Conservation (phyloP, 1,284 basidiomycete genomes). For the Cystobasidium pallidum region DNA sequence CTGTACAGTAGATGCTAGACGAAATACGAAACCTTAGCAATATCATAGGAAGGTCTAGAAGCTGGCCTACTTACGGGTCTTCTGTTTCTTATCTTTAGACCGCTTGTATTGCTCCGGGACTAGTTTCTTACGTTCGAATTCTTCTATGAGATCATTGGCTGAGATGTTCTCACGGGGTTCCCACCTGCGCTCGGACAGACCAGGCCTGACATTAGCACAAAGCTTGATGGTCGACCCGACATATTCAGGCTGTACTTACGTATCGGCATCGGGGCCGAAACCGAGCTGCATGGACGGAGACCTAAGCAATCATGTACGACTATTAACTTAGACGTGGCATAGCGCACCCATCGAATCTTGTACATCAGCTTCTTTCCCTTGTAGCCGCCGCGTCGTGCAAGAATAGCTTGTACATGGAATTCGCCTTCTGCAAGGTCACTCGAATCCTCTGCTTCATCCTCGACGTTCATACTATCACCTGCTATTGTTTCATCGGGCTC, state of each 20-base stretch:
- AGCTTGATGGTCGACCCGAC: not conserved
- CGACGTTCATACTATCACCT: not conserved
- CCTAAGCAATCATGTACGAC: too few relatives aligned
- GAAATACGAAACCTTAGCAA: not conserved
- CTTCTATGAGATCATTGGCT: slow-evolving; percentile 22
- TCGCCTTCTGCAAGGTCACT: slow-evolving; percentile 18
- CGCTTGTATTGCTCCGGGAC: not conserved
- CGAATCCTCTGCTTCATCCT: slow-evolving; percentile 13
- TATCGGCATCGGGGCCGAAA: slow-evolving; percentile 21
- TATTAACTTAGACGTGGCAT: too few relatives aligned
- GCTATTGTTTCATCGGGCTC: not conserved
- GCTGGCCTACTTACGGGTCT: not conserved
- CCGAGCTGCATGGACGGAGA: slow-evolving; percentile 24
- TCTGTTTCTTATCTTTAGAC: not conserved
- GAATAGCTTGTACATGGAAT: slow-evolving; percentile 36
- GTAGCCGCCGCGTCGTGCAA: slow-evolving; percentile 21
- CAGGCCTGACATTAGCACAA: not conserved
- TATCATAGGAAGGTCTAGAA: not conserved
- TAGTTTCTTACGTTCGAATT: slow-evolving; percentile 12
- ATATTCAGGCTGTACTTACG: slow-evolving; percentile 4
- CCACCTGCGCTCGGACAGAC: slow-evolving; percentile 9
- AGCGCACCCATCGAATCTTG: slow-evolving; percentile 39
- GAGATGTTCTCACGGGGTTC: slow-evolving; percentile 25
- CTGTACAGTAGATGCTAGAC: not conserved
- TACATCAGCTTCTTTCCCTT: slow-evolving; percentile 24